Evolutionary conservation across 768 basidiomycete genomes (phyloP), one percentile per base, ranked within the genome.

Genomic region (Boletellus ananas): DNA sequence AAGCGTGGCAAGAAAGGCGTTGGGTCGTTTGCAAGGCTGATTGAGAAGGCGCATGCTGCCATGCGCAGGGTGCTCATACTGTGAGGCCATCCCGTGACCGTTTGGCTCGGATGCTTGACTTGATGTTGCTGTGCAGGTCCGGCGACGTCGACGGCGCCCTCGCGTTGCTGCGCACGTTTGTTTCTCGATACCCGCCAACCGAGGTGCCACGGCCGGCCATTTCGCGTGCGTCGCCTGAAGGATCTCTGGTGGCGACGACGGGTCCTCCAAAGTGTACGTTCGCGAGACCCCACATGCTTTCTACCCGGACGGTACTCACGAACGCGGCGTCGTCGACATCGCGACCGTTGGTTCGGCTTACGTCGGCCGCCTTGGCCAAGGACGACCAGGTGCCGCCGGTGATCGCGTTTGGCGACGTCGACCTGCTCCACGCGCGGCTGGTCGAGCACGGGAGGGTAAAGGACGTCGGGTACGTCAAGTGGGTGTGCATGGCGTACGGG

Each of bases 311-410:
- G 0, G 57, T 72, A 2, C 79, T 91, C 21, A 43, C 38, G 38
- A 67, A 69, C 39, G 31, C 65, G 0, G 20, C n/a, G 0, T 25
- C 58, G 4, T 47, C 21, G 60, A 65, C 14, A 81, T 16, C 56
- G 1, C 76, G 82, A 13, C 88, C 90, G 4, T 66, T 93, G 27
- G 85, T 95, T 18, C 83, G 89, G 18, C 72, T 90, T 56, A 80
- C 79, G 3, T 77, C 83, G 6, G 65, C 69, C 0, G 67, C 73
- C 3, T 79, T 81, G 16, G 74, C 86, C 4, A 78, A 80, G 1
- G 94, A 96, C 61, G 86, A 91, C 57, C 62, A 77, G 20, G 84
- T 96, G 6, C 89, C 93, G 0, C 93, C 93, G 0, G 64, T 93
- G 35, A 58, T 95, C 18, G 76, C 80, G 12, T 95, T 93, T 63